Evolutionary conservation across 2,329 filamentous ascomycete genomes (phyloP).

Genomic region (Alternaria panax): DNA sequence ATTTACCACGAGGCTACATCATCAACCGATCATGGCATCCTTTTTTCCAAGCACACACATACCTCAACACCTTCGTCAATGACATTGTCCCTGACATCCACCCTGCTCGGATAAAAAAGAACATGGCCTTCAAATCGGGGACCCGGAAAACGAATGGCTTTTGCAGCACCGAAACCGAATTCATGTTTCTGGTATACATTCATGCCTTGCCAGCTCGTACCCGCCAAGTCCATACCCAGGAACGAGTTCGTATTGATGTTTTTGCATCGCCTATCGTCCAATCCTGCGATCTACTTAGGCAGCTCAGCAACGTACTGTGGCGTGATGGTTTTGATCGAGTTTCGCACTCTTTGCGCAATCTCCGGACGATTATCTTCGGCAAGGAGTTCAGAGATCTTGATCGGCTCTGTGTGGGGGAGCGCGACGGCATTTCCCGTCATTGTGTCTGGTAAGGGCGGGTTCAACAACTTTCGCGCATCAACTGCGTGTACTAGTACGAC

Average conservation of each 20-base stretch:
- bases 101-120: conserved; percentile 25
- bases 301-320: conserved; percentile 26
- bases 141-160: conserved; percentile 21
- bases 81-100: conserved; percentile 6
- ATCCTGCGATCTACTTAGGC: conserved; percentile 32
- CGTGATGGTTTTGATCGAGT: conserved; percentile 29
- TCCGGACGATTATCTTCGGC: conserved; percentile 18
- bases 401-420: conserved; percentile 18
- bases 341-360: conserved; percentile 30
- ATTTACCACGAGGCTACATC: conserved; percentile 5
- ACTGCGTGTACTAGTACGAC: conserved; percentile 32
- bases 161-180: conserved; percentile 41
- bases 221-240: conserved; percentile 35
- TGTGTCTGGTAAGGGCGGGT: conserved; percentile 30
- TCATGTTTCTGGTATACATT: conserved; percentile 34
- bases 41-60: conserved; percentile 22
- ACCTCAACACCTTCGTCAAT: conserved; percentile 30
- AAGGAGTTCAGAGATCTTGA: conserved; percentile 21
- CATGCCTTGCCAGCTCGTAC: conserved; percentile 37
- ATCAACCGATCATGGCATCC: conserved; percentile 19
- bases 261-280: conserved; percentile 30
- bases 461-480: conserved; percentile 26
- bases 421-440: conserved; percentile 32
- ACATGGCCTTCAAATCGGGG: conserved; percentile 27
- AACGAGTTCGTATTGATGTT: conserved; percentile 30